These are phyloP conservation scores for Blastocystis hominis DNA, from an alignment of 352 stramenopile species.

Conservation along the genomic window DNA sequence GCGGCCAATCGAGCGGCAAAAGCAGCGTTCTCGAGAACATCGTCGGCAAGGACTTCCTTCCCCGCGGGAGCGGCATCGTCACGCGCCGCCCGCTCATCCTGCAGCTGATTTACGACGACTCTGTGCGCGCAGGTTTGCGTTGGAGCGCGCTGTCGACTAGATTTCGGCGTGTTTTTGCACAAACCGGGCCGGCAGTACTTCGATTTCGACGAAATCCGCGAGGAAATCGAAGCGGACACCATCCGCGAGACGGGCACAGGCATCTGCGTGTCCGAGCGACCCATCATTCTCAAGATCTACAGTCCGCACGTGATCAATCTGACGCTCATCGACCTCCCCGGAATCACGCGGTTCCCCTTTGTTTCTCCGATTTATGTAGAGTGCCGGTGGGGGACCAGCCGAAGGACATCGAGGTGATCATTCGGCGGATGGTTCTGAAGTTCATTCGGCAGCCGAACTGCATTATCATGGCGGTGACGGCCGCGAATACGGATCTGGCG, in stretches of 20 bases:
- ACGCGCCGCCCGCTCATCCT: conserved; percentile 91
- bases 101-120: conserved; percentile 76
- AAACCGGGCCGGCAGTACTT: conserved; percentile 81
- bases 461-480: conserved; percentile 95
- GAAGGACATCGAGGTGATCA: conserved; percentile 96
- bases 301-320: conserved; percentile 91
- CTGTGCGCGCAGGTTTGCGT: not conserved
- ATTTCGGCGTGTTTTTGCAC: conserved; percentile 97
- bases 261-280: conserved; percentile 82
- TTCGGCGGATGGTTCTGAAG: conserved; percentile 90
- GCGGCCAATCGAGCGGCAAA: conserved; percentile 88
- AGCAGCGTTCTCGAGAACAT: conserved; percentile 88
- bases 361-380: too few relatives aligned
- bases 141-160: conserved; percentile 62
- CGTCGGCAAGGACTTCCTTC: conserved; percentile 83
- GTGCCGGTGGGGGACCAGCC: conserved; percentile 88
- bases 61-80: conserved; percentile 92
- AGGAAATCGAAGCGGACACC: conserved; percentile 93
- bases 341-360: conserved; percentile 82
- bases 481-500: conserved; percentile 94
- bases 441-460: conserved; percentile 97
- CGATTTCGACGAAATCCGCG: conserved; percentile 88
- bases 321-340: conserved; percentile 95
- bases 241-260: conserved; percentile 76
- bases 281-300: conserved; percentile 97